Conservation (phyloP, 768 basidiomycete genomes). For the Suillus alpinus region DNA sequence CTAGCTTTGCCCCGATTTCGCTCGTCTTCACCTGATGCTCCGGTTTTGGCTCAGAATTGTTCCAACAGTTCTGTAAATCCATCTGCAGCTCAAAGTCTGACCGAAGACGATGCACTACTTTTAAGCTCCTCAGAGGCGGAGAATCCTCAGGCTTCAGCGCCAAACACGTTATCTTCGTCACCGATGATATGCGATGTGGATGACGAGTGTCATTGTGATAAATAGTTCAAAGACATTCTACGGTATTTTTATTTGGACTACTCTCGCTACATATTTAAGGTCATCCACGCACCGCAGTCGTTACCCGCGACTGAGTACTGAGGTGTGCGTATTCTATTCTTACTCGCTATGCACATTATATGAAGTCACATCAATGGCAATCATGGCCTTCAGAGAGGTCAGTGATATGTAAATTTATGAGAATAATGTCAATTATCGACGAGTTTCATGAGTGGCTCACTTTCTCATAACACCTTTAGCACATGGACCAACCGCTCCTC, state of each 20-base stretch:
- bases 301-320: neutral
- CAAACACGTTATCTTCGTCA: constrained; percentile 16
- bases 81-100: no score
- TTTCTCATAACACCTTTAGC: no score
- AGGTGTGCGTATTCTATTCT: neutral
- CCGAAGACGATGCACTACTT: neutral
- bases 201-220: neutral
- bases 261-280: neutral
- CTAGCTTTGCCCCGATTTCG: constrained; percentile 10
- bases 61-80: neutral
- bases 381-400: neutral
- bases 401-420: neutral
- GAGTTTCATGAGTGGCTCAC: no score
- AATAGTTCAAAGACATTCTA: neutral
- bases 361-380: neutral
- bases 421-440: no score
- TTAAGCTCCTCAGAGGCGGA: constrained; percentile 1
- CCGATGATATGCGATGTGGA: constrained; percentile 17
- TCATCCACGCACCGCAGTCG: neutral
- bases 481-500: no score
- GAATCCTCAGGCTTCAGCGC: constrained; percentile 9
- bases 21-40: constrained; percentile 15
- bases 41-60: neutral
- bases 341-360: neutral
- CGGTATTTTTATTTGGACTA: neutral